Evolutionary conservation across 2,329 filamentous ascomycete genomes (phyloP).

Genomic region (Fusarium sp.): DNA sequence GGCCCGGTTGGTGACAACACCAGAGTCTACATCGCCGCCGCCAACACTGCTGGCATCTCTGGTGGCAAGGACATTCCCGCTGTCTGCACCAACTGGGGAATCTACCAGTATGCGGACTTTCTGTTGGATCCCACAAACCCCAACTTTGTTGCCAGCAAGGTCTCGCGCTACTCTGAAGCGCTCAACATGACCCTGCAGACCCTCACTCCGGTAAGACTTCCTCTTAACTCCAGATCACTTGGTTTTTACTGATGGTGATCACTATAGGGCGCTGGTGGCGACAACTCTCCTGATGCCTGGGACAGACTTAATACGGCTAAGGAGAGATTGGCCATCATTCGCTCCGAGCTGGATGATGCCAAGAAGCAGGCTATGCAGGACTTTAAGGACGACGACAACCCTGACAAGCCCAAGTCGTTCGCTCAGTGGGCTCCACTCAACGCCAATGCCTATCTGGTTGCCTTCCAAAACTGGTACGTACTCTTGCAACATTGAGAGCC

Average conservation of each 20-base stretch:
- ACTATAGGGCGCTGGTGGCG: not conserved
- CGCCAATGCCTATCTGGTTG: not conserved
- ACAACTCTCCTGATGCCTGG: not conserved
- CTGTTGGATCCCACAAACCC: not conserved
- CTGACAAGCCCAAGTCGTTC: not conserved
- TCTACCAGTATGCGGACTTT: not conserved
- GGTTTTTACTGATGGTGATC: not conserved
- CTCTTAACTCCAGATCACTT: too few relatives aligned
- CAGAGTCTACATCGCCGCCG: not conserved
- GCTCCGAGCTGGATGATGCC: not conserved
- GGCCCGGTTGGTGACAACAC: not conserved
- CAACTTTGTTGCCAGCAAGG: not conserved
- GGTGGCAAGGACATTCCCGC: not conserved
- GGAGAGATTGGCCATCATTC: not conserved
- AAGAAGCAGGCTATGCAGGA: not conserved
- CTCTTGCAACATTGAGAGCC: not conserved
- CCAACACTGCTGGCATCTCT: not conserved
- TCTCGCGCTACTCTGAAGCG: not conserved
- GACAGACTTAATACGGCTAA: not conserved
- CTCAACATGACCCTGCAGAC: not conserved
- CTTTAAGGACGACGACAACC: not conserved
- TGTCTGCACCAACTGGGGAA: not conserved
- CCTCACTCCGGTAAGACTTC: not conserved
- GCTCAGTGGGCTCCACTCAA: not conserved
- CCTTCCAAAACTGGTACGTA: not conserved